Evolutionary conservation across 495 filamentous ascomycete genomes (phyloP), one percentile per base, ranked within the genome.

Genomic region (Daldinia caldariorum): DNA sequence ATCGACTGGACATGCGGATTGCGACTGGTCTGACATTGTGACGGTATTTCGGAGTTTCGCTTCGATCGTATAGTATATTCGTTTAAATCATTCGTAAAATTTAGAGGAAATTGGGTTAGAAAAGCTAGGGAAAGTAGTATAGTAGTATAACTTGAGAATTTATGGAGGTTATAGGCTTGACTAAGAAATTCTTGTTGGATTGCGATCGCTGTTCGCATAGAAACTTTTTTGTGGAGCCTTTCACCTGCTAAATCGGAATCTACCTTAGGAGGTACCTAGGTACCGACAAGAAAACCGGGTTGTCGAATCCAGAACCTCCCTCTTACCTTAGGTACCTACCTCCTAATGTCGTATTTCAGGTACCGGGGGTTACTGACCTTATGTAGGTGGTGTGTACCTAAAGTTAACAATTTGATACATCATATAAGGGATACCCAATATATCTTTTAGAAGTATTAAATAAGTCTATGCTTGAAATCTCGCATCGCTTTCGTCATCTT

Each of bases 1-100:
- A 80, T 97, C 93, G 66, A 97, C 92, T 2, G 95, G 95, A 73
- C 95, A 97, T 66, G 84, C 82, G 58, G 60, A 34, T 54, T 64
- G 47, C 10, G 67, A 61, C 38, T 74, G 59, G 49, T 67, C 65
- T 51, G 64, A 64, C 69, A 72, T 72, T 9, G 7, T 61, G 37
- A 35, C 20, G 6, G 32, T 8, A 34, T 6, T 12, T 8, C 10
- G n/a, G 18, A 53, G n/a, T 3, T 16, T 20, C 13, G 60, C n/a
- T 26, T 9, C 20, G 8, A 13, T 56, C 37, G 6, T 37, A 22
- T 38, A 22, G 12, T 22, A 22, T 58, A 22, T 47, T 22, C 43
- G 18, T 16, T 2, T 8, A 38, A 10, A 39, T 1, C 29, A 18
- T 59, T 31, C 20, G 38, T 43, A 16, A 4, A 35, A 45, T 31